Evolutionary conservation across 2,329 filamentous ascomycete species (phyloP).

Genomic region (Penicillium sp.): DNA sequence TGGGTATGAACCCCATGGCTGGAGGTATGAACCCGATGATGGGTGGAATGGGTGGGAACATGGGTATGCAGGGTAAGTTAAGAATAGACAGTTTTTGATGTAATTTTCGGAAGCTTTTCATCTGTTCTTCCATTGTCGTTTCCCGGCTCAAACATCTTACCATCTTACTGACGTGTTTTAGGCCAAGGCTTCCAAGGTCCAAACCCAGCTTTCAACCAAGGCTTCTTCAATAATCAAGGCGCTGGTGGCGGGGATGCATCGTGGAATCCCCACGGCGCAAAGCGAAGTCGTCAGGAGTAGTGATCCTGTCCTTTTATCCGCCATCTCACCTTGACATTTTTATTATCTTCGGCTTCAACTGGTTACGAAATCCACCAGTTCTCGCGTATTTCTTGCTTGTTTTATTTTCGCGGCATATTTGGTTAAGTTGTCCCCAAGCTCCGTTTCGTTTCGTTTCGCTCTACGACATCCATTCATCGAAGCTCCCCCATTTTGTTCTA

Average conservation of each 20-base stretch:
- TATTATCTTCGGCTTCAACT: neutral
- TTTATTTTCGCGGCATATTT: neutral
- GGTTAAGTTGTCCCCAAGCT: neutral
- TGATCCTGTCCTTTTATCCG: neutral
- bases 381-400: neutral
- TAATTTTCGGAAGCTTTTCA: conserved; percentile 4
- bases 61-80: conserved; percentile 52
- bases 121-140: conserved; percentile 14
- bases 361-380: conserved; percentile 10
- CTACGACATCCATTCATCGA: neutral
- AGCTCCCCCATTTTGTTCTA: neutral
- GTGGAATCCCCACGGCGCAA: conserved; percentile 80
- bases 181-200: conserved; percentile 64
- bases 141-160: neutral
- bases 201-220: conserved; percentile 47
- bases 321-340: neutral
- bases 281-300: conserved; percentile 73
- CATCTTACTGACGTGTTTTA: conserved; percentile 7
- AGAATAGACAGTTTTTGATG: neutral
- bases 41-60: conserved; percentile 48
- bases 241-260: conserved; percentile 54
- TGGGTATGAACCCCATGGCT: conserved; percentile 56
- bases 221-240: conserved; percentile 55
- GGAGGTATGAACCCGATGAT: conserved; percentile 62
- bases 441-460: neutral